Base-by-base conservation (phyloP, 305 asterid genomes). In the Salvia sclarea region DNA sequence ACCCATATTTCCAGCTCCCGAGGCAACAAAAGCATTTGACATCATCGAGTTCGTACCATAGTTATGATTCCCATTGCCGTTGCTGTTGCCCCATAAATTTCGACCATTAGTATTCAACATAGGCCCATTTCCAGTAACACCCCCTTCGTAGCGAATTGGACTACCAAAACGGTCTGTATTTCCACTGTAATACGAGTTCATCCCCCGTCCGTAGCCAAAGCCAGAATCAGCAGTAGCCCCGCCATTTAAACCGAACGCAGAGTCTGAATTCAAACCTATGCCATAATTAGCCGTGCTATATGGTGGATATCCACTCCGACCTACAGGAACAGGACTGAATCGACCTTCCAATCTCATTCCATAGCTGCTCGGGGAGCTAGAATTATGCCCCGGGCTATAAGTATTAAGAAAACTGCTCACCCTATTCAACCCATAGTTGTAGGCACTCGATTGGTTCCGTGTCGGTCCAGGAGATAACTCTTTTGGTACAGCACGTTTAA, bases 401-500 rank as follows among this genome's bases (percentile, higher is more conserved):
- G 84, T 80, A 66, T 61, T 83, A 22, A 83, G 85, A 61, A 88
- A 75, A 66, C 74, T 85, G 78, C 76, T 86, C 25, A 75, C 82
- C 65, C 96, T 85, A 33, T 77, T 86, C 52, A 85, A 71, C 70
- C 95, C 88, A 75, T 78, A 80, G 77, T 74, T 84, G 70, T 71
- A 82, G 13, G 82, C 86, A 56, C 77, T 79, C 8, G 86, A 38
- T 17, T 75, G 92, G 72, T 80, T 90, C 48, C 91, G 80, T 11
- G 84, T 75, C 17, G 92, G 85, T 18, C 88, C 92, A 0, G 89
- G 94, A 45, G 95, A 86, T 55, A 84, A 76, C 84, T 91, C 97
- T 70, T 88, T 91, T 2, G 97, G 96, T 71, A 90, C 92, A 3
- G 97, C 97, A 14, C 91, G 85, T 52, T 91, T 89, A 24, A 91